Evolutionary conservation across 163 green algal genomes (phyloP), one percentile per base, ranked within the genome.

Genomic region (Chlamydomonas reinhardtii): DNA sequence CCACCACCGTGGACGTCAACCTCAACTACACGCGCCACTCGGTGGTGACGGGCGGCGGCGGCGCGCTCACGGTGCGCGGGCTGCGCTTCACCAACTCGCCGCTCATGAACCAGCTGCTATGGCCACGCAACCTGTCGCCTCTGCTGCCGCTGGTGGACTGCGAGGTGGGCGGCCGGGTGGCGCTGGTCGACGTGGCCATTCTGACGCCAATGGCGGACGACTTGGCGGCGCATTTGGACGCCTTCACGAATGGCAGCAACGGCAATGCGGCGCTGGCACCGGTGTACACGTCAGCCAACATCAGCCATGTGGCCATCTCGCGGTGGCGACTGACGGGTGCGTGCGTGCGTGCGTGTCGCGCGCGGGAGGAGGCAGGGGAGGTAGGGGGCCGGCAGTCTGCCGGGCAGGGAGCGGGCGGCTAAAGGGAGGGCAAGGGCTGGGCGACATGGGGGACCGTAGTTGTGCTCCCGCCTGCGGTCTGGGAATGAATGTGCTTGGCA

Each of bases 51-150:
- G 22, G 19, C 61, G 3, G 2, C 2, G 61, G 59, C 39, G 72
- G 29, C 37, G 4, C 22, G 0, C 14, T 82, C 25, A 6, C 37
- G 2, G 1, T 87, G 1, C 29, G 61, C 37, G 15, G 22, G 35
- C 61, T 87, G 29, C 69, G 31, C 82, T 74, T 87, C 31, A 66
- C 31, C 72, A 74, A 87, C 73, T 12, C 61, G 2, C 29, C 59
- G 11, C 11, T 75, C 5, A 25, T 81, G 37, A 87, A 81, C 59
- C 82, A 81, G 72, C 72, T 87, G 56, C 64, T 87, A 19, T 87
- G 82, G 82, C 82, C 82, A 12, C 37, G 39, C 61, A 24, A 20
- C 61, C 35, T 82, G 2, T 34, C 82, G 20, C 31, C 82, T 27
- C 59, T 87, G 29, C 37, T 87, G 16, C 14, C 37, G 37, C 61